Percentiles rank a stretch among this genome's conserved stretches.
Conservation (phyloP, 306 rosid species). For the Prunus kanzakura region DNA sequence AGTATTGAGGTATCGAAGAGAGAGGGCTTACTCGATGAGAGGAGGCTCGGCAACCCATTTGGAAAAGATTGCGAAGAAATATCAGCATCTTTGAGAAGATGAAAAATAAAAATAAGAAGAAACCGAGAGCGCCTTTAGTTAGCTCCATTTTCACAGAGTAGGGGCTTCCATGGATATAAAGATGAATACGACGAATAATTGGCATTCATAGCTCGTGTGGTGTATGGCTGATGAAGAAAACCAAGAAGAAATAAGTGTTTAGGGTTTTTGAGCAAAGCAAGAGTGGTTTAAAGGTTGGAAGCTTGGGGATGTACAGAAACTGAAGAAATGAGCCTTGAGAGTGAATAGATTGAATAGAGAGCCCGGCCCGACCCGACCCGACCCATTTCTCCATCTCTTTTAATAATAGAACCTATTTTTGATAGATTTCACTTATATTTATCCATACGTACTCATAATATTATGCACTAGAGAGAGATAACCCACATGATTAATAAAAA, state of each 20-base stretch:
- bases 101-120: not conserved
- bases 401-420: not conserved
- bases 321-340: not conserved
- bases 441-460: no score
- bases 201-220: slow-evolving; percentile 23
- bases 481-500: no score
- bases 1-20: slow-evolving; percentile 26
- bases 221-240: slow-evolving; percentile 11
- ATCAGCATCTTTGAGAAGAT: slow-evolving; percentile 48
- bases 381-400: not conserved
- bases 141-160: slow-evolving; percentile 14
- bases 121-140: not conserved
- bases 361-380: not conserved
- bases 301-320: not conserved
- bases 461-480: no score
- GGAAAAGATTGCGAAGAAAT: slow-evolving; percentile 56
- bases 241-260: not conserved
- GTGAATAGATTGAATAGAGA: not conserved
- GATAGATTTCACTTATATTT: no score
- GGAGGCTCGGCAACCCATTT: slow-evolving; percentile 51
- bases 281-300: slow-evolving; percentile 2
- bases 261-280: slow-evolving; percentile 11
- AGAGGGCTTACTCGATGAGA: slow-evolving; percentile 56
- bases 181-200: slow-evolving; percentile 7
- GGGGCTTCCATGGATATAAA: not conserved